Evolutionary conservation across 1,139 yeast genomes (phyloP).

Genomic region (Kodamaea ohmeri): DNA sequence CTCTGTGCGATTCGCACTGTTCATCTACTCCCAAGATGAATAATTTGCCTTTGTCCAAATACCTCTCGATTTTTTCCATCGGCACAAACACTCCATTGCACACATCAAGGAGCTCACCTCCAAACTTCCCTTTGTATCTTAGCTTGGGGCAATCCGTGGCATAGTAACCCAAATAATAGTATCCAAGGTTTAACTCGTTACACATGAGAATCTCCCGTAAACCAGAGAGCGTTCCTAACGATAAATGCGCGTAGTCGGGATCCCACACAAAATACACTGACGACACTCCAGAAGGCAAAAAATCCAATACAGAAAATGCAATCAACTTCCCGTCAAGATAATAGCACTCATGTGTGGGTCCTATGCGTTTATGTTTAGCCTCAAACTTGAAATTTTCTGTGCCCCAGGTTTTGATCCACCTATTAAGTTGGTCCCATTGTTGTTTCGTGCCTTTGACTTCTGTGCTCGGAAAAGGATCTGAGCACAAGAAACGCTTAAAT

Average conservation of each 20-base stretch:
- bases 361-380: constrained; percentile 17
- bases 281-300: constrained; percentile 73
- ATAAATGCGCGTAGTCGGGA: constrained; percentile 68
- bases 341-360: constrained; percentile 78
- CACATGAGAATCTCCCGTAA: constrained; percentile 64
- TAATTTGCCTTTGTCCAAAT: constrained; percentile 40
- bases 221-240: constrained; percentile 78
- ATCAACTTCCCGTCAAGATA: constrained; percentile 60
- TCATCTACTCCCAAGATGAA: constrained; percentile 21
- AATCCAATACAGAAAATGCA: constrained; percentile 76
- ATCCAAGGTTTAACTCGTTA: constrained; percentile 37
- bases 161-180: constrained; percentile 74
- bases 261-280: constrained; percentile 90
- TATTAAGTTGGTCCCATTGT: constrained; percentile 31
- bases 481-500: constrained; percentile 68
- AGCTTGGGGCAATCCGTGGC: constrained; percentile 78
- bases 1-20: constrained; percentile 5
- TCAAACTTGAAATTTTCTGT: constrained; percentile 3
- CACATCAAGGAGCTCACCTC: constrained; percentile 66
- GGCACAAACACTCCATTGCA: constrained; percentile 46
- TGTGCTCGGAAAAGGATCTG: constrained; percentile 50
- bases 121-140: constrained; percentile 77
- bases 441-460: constrained; percentile 25
- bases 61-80: constrained; percentile 31
- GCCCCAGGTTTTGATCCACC: constrained; percentile 28